Percentiles rank a stretch among this genome's conserved stretches.
Evolutionary conservation across 345 rosid species (phyloP).

Genomic region (Camelina hispida): DNA sequence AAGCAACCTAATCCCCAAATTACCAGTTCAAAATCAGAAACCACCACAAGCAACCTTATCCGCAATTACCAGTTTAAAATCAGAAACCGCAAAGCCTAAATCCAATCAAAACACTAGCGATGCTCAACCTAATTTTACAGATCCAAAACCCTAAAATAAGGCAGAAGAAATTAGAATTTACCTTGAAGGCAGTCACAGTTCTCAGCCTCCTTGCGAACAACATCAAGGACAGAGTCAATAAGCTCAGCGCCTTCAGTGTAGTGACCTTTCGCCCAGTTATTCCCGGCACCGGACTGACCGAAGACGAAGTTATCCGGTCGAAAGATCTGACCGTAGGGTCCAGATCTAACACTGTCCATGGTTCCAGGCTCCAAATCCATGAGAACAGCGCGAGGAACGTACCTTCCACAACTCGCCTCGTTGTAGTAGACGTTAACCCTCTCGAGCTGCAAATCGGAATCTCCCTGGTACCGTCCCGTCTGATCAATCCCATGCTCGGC

Average conservation of each 20-base stretch:
- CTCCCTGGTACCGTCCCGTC: conserved; percentile 57
- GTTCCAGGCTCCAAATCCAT: conserved; percentile 72
- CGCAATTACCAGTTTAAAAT: not conserved
- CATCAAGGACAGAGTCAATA: conserved; percentile 66
- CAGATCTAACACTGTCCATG: conserved; percentile 68
- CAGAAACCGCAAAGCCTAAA: not conserved
- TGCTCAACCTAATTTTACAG: not conserved
- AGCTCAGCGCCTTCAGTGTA: conserved; percentile 70
- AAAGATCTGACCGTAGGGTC: conserved; percentile 65
- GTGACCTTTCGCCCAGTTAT: conserved; percentile 72
- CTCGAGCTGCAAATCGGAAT: conserved; percentile 63
- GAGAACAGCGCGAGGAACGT: conserved; percentile 64
- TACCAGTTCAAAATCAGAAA: not conserved
- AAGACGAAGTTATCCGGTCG: conserved; percentile 65
- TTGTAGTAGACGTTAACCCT: conserved; percentile 65
- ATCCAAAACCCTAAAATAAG: conserved; percentile 2
- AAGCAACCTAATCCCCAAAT: not conserved
- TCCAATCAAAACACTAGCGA: not conserved
- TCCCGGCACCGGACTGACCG: conserved; percentile 66
- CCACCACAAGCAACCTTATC: no score
- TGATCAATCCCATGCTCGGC: conserved; percentile 65
- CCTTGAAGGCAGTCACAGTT: conserved; percentile 75
- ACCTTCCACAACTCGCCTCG: conserved; percentile 70
- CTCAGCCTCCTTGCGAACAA: conserved; percentile 68
- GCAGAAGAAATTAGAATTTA: not conserved